Percentiles rank a stretch among this genome's conserved stretches.
Evolutionary conservation across 208 protist genomes (phyloP).

Genomic region (Acanthamoeba castellanii): DNA sequence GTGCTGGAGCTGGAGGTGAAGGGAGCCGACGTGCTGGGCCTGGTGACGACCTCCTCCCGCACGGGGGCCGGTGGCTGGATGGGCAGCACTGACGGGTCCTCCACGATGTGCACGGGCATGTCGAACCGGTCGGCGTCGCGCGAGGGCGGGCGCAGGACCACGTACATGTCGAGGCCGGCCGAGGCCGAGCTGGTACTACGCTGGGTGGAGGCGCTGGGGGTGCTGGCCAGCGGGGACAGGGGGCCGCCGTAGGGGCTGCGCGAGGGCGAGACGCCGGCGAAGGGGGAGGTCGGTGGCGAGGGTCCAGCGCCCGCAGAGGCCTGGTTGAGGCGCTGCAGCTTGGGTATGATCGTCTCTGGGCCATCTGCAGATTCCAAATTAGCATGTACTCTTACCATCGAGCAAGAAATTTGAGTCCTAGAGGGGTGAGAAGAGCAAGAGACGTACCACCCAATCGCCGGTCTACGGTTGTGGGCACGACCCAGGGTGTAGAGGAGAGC

Average conservation of each 20-base stretch:
- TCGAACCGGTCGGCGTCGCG: slow-evolving; percentile 43
- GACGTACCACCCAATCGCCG: neutral
- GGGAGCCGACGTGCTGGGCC: neutral
- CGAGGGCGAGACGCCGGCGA: neutral
- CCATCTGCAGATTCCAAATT: neutral
- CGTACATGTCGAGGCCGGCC: neutral
- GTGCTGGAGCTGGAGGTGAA: neutral
- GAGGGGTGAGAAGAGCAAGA: neutral
- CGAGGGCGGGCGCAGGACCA: slow-evolving; percentile 6
- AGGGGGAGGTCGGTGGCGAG: neutral
- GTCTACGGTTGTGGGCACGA: neutral
- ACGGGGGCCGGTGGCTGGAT: neutral
- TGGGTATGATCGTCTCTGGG: slow-evolving; percentile 10
- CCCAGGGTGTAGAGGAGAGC: slow-evolving; percentile 19
- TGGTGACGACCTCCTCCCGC: neutral
- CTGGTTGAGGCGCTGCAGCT: slow-evolving; percentile 27
- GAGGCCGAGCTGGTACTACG: neutral
- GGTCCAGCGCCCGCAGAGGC: neutral
- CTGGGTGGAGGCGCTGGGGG: neutral
- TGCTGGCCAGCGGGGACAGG: neutral
- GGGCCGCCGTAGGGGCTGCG: neutral
- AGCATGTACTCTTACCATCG: neutral
- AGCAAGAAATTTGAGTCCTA: neutral
- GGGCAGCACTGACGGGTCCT: slow-evolving; percentile 19
- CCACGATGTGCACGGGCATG: neutral